Percentiles rank a stretch among this genome's conserved stretches.
These are phyloP conservation scores for Pontederia crassipes DNA, from an alignment of 176 grass and related monocot genomes.

Conservation along the genomic window DNA sequence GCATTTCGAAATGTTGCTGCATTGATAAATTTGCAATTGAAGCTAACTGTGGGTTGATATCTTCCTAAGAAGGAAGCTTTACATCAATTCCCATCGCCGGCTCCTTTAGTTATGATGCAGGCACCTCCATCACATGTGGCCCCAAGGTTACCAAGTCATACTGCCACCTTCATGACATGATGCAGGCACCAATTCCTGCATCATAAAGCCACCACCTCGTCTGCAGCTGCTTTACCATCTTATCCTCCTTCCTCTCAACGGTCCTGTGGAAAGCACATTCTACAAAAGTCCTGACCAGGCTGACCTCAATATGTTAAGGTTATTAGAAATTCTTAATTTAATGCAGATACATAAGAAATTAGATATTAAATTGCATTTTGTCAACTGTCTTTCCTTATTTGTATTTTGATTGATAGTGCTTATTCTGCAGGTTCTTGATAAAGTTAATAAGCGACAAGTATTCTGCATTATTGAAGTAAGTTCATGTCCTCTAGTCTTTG, in stretches of 20 bases:
- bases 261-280: slow-evolving; percentile 19
- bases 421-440: slow-evolving; percentile 13
- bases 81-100: slow-evolving; percentile 2
- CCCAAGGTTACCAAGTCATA: too few species aligned
- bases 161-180: too few species aligned
- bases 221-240: neutral
- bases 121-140: neutral
- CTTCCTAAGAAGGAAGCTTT: slow-evolving; percentile 17
- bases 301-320: slow-evolving; percentile 15
- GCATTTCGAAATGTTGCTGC: slow-evolving; percentile 8
- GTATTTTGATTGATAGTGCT: neutral
- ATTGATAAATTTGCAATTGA: slow-evolving; percentile 5
- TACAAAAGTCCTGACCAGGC: slow-evolving; percentile 19
- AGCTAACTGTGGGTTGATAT: slow-evolving; percentile 14
- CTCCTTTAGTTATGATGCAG: slow-evolving; percentile 14
- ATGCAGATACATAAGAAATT: too few species aligned
- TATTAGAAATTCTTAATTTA: neutral
- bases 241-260: slow-evolving; percentile 18
- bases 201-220: neutral
- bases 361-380: too few species aligned
- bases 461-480: slow-evolving; percentile 21
- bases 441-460: slow-evolving; percentile 19
- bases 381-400: too few species aligned
- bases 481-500: neutral
- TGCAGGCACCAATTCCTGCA: neutral